A percentile compares a stretch with the other conserved stretches of the same genome.
Conservation (phyloP, 2,329 filamentous ascomycete genomes). For the Pseudogymnoascus verrucosus region DNA sequence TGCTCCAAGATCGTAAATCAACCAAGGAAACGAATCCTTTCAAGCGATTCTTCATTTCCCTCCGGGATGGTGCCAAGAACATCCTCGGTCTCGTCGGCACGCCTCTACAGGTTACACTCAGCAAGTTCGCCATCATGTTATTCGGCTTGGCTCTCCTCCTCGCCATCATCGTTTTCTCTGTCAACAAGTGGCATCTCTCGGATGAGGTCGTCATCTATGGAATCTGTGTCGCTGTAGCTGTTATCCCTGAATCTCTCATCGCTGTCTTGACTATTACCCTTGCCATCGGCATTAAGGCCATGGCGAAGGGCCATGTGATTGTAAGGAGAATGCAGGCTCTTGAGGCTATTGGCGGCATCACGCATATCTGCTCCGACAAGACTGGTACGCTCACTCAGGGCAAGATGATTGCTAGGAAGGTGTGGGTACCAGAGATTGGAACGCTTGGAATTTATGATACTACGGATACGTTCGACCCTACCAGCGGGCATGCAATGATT, state of each 20-base stretch:
- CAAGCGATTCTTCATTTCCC: conserved; percentile 39
- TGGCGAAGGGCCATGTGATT: conserved; percentile 57
- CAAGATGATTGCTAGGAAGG: conserved; percentile 57
- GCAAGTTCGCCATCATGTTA: conserved; percentile 73
- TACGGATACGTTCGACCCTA: conserved; percentile 54
- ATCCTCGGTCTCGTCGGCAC: conserved; percentile 66
- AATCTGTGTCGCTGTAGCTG: conserved; percentile 53
- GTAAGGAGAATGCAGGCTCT: conserved; percentile 57
- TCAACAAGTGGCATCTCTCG: conserved; percentile 44
- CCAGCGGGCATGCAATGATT: conserved; percentile 44
- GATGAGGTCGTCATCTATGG: conserved; percentile 54
- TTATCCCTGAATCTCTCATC: conserved; percentile 61
- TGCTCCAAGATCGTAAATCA: conserved; percentile 52
- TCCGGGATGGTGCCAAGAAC: conserved; percentile 36
- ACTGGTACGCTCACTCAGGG: conserved; percentile 60
- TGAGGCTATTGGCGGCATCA: conserved; percentile 62
- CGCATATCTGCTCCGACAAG: conserved; percentile 64
- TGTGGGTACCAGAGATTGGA: conserved; percentile 50
- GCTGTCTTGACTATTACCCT: conserved; percentile 66
- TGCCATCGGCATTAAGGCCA: conserved; percentile 56
- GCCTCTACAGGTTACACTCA: conserved; percentile 75
- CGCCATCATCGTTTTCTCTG: conserved; percentile 54
- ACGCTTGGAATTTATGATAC: conserved; percentile 46
- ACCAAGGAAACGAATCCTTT: conserved; percentile 42
- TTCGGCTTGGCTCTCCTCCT: conserved; percentile 63